phyloP scores from a whole-genome alignment of 257 asterid species.

The Henckelia pumila region DNA sequence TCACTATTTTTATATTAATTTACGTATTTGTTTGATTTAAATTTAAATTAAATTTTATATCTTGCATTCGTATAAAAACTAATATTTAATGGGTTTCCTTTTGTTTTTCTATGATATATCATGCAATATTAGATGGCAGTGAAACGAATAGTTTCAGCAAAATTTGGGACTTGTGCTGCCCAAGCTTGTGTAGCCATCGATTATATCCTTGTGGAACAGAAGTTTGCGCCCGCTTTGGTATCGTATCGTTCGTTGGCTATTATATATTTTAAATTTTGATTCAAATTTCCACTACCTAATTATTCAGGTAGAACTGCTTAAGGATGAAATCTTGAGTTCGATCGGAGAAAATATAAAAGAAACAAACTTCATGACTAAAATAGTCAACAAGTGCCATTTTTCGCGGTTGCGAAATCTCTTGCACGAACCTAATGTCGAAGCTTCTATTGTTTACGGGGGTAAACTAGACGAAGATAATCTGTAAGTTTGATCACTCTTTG shows the following conservation, averaged over 20 bases:
- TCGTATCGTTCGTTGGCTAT: too few relatives aligned
- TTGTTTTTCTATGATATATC: slow-evolving; percentile 1
- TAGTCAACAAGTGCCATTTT: slow-evolving; percentile 52
- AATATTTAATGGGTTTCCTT: too few relatives aligned
- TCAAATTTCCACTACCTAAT: not conserved
- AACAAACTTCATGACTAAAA: slow-evolving; percentile 41
- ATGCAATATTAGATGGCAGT: slow-evolving; percentile 43
- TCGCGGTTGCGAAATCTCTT: slow-evolving; percentile 45
- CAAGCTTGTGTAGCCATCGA: slow-evolving; percentile 81
- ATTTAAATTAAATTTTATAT: too few relatives aligned
- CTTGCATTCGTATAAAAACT: too few relatives aligned
- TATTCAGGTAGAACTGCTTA: slow-evolving; percentile 54
- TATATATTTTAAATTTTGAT: not conserved
- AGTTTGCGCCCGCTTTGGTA: slow-evolving; percentile 57
- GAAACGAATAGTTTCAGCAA: slow-evolving; percentile 63
- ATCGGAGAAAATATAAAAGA: slow-evolving; percentile 63
- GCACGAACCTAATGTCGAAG: slow-evolving; percentile 50
- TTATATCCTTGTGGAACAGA: slow-evolving; percentile 62
- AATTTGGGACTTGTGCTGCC: slow-evolving; percentile 80
- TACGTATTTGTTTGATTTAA: not conserved
- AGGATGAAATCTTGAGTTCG: slow-evolving; percentile 32
- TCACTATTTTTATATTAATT: not conserved
- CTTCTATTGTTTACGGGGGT: slow-evolving; percentile 62
- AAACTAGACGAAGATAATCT: slow-evolving; percentile 50
- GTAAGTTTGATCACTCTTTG: slow-evolving; percentile 33